Evolutionary conservation across 179 eudicot species (phyloP).

Genomic region (Actinidia arguta): DNA sequence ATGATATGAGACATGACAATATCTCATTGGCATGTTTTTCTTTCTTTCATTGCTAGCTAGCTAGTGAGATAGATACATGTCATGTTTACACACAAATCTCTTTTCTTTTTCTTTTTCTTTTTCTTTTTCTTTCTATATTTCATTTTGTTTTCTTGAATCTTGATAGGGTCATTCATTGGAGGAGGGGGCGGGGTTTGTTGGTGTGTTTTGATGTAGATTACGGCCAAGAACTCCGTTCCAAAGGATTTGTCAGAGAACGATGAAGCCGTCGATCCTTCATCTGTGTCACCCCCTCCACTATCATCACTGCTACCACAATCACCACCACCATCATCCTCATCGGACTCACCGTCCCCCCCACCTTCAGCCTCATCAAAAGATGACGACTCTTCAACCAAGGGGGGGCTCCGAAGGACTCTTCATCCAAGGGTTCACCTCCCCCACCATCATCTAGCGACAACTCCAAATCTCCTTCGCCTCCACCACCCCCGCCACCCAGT

Average conservation of each 20-base stretch:
- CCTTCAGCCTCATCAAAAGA: too few relatives aligned
- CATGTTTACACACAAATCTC: neutral
- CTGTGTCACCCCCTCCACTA: constrained; percentile 13
- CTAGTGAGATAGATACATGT: neutral
- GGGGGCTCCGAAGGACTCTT: neutral
- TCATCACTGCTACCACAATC: neutral
- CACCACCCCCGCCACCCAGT: constrained; percentile 17
- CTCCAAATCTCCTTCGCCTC: constrained; percentile 8
- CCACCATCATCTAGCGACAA: constrained; percentile 4
- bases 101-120: neutral
- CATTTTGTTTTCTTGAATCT: neutral
- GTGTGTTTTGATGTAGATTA: neutral
- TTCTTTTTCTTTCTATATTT: neutral
- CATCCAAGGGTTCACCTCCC: constrained; percentile 6
- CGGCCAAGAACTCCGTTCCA: neutral
- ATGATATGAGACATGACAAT: neutral
- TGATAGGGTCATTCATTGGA: constrained; percentile 37
- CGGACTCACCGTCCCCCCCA: too few relatives aligned
- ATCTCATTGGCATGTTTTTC: neutral
- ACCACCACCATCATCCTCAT: too few relatives aligned
- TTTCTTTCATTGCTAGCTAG: neutral
- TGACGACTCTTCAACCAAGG: too few relatives aligned
- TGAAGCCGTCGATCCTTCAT: constrained; percentile 20
- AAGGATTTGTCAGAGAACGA: constrained; percentile 23
- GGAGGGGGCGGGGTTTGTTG: constrained; percentile 37